phyloP scores from a whole-genome alignment of 1,284 basidiomycete genomes.

The Pascua guehoae region DNA sequence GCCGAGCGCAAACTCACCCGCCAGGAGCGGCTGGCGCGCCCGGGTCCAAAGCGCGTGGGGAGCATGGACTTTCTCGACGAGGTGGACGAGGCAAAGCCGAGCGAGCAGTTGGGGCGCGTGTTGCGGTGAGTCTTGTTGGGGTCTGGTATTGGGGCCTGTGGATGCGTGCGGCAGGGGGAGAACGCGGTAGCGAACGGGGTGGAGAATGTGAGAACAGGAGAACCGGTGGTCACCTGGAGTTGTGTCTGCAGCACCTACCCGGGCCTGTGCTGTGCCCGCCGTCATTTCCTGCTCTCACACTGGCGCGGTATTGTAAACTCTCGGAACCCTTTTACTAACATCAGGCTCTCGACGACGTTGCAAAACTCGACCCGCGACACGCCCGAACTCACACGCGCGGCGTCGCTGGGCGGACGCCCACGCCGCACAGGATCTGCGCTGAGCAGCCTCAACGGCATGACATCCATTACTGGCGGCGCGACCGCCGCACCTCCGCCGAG shows the following conservation, averaged over 20 bases:
- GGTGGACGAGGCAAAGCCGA: slow-evolving; percentile 8
- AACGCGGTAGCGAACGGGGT: no score
- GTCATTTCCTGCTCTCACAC: no score
- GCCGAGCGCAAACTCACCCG: slow-evolving; percentile 28
- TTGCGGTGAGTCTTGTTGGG: slow-evolving; percentile 20
- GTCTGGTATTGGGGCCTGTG: background rate
- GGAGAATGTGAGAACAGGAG: no score
- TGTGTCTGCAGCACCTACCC: no score
- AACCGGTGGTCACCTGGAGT: no score
- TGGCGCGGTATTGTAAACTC: no score
- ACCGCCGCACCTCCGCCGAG: no score
- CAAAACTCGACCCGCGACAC: slow-evolving; percentile 33
- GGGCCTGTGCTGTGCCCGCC: no score
- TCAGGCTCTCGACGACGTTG: slow-evolving; percentile 34
- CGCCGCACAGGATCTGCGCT: background rate
- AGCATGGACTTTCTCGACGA: slow-evolving; percentile 17
- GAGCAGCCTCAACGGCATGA: no score
- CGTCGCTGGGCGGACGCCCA: slow-evolving; percentile 13
- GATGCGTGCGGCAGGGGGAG: no score
- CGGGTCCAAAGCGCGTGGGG: slow-evolving; percentile 2
- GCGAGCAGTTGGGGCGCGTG: slow-evolving; percentile 23
- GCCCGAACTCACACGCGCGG: slow-evolving; percentile 10
- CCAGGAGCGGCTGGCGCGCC: slow-evolving; percentile 28
- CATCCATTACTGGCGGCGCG: no score
- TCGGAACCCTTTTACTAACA: background rate